A percentile compares a stretch with the other conserved stretches of the same genome.
phyloP scores from a whole-genome alignment of 495 filamentous ascomycete genomes.

The Echria macrotheca region DNA sequence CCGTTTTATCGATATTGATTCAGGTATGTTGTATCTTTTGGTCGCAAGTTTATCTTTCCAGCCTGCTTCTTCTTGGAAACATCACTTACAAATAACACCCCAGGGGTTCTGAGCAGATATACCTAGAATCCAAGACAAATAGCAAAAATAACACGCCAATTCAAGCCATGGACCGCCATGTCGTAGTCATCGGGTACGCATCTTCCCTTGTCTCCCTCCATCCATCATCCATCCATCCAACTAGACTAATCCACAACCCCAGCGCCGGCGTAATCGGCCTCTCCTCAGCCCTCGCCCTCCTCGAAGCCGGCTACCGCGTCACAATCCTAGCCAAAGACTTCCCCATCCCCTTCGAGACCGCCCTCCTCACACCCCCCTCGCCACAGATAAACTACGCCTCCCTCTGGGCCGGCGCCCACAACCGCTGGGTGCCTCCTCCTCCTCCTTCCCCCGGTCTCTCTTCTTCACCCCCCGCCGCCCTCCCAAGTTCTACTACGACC shows the following conservation, averaged over 20 bases:
- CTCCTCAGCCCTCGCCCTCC: constrained; percentile 38
- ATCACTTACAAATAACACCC: background rate
- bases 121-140: no score
- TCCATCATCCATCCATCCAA: background rate
- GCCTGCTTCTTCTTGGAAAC: background rate
- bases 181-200: background rate
- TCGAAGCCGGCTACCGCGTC: constrained; percentile 40
- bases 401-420: constrained; percentile 61
- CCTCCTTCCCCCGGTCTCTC: constrained; percentile 6
- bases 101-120: no score
- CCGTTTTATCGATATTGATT: no score
- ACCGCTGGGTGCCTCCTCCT: constrained; percentile 48
- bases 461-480: no score
- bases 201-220: background rate
- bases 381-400: constrained; percentile 57
- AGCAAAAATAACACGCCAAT: no score
- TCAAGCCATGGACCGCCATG: background rate
- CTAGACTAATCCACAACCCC: background rate
- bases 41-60: no score
- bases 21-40: no score
- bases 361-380: constrained; percentile 30
- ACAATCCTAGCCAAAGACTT: constrained; percentile 55
- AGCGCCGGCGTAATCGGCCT: constrained; percentile 59
- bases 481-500: no score
- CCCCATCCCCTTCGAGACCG: constrained; percentile 41